Percentiles rank a stretch among this genome's conserved stretches.
These are phyloP conservation scores for Globisporangium sylvaticum DNA, from an alignment of 352 stramenopile species.

Conservation along the genomic window DNA sequence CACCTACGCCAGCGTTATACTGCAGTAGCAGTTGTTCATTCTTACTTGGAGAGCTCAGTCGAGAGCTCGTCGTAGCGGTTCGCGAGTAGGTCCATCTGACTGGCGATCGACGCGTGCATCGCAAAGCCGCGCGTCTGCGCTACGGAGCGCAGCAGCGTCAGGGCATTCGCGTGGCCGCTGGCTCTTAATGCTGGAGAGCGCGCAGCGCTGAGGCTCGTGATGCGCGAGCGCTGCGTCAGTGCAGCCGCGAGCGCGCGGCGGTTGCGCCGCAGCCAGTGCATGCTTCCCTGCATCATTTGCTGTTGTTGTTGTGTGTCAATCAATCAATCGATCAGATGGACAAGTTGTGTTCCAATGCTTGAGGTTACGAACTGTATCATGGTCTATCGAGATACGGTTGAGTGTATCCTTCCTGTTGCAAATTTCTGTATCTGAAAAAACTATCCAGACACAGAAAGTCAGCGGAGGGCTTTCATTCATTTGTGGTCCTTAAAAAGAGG, in stretches of 20 bases:
- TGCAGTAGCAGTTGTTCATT: not conserved
- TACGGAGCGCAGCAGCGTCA: not conserved
- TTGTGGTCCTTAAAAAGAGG: no score
- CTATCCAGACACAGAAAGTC: not conserved
- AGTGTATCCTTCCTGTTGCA: not conserved
- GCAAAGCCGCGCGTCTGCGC: slow-evolving; percentile 34
- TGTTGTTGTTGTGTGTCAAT: not conserved
- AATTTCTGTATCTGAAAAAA: not conserved
- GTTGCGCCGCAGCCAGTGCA: slow-evolving; percentile 25
- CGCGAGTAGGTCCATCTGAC: slow-evolving; percentile 60
- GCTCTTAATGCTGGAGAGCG: not conserved
- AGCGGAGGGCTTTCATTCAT: not conserved
- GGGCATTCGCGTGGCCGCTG: not conserved
- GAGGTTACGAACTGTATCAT: not conserved
- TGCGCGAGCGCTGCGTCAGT: slow-evolving; percentile 7
- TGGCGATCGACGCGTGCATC: slow-evolving; percentile 72
- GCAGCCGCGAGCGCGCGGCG: slow-evolving; percentile 12
- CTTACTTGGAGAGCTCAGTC: slow-evolving; percentile 58
- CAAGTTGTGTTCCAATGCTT: not conserved
- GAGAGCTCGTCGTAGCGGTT: slow-evolving; percentile 63
- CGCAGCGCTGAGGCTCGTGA: not conserved
- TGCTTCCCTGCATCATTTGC: slow-evolving; percentile 4
- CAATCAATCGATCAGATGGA: not conserved
- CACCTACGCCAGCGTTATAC: not conserved
- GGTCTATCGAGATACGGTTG: not conserved